Base-by-base conservation (phyloP, 2,329 filamentous ascomycete genomes). In the Neonectria sp. region DNA sequence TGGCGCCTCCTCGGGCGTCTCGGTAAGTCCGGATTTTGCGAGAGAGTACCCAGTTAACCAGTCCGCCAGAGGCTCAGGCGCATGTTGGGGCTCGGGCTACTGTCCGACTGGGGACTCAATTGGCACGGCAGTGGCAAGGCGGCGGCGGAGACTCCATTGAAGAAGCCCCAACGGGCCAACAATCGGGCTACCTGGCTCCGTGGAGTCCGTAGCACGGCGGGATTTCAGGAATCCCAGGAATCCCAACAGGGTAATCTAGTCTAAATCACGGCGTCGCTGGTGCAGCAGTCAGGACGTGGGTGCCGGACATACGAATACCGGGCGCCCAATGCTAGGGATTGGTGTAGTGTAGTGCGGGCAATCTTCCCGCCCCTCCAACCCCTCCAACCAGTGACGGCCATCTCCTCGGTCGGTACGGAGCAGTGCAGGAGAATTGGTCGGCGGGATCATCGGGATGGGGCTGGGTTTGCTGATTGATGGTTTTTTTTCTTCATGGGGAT, bases 61-160 rank as follows among this genome's bases (percentile, higher is more conserved):
- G 37, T 9, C 45, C 45, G 46, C 51, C 29, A 56, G 52, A 60
- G 49, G 37, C 48, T 60, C 45, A 67, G 65, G 66, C 67, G 70
- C 68, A 61, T 43, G 71, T 75, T 76, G 72, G 73, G 72, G 65
- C 60, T 75, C 73, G 73, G 73, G 68, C 67, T 75, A 69, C 74
- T 75, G 72, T 76, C 73, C 73, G 73, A 75, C 70, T 55, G 63
- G 69, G 67, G 70, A 69, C 53, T 75, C 73, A 65, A 75, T 76
- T 76, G 73, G 73, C 65, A 75, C 73, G 73, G 73, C 68, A 75
- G 73, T 76, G 70, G 73, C 68, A 66, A 69, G 65, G 69, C 73
- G 65, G 70, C 55, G 52, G 56, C 63, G 68, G 67, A 66, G 73
- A 66, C 56, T 57, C 63, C 63, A 66, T 66, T 60, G 37, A 31